Evolutionary conservation across 2,329 filamentous ascomycete genomes (phyloP), one percentile per base, ranked within the genome.

Genomic region (Ploettnerulaceae sp.): DNA sequence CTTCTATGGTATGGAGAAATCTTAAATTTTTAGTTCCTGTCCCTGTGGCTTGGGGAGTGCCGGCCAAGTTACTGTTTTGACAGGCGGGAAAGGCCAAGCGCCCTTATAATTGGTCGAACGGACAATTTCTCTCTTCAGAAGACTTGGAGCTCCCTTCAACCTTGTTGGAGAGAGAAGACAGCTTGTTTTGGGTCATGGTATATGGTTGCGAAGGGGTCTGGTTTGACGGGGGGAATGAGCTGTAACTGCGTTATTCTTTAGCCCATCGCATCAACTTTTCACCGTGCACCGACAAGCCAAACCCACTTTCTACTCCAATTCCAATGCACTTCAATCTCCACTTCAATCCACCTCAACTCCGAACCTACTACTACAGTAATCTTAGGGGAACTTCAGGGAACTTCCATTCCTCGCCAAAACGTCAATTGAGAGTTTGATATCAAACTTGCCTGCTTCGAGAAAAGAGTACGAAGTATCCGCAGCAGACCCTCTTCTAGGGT

Each of bases 1-100:
- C n/a, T n/a, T n/a, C n/a, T 29, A 37, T 21, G 24, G 14, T 40
- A 29, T 40, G 25, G 24, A 40, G 36, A 38, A 42, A 29, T 47
- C 44, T 47, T 40, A 40, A 47, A 47, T 41, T 31, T 42, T 42
- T 42, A 37, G n/a, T n/a, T n/a, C n/a, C n/a, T n/a, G n/a, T 45
- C 42, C 38, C 34, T 21, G 46, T 48, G 46, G 46, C 46, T 44
- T 48, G 46, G 29, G 40, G n/a, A 44, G 38, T 44, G 33, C 39
- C 46, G 36, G 33, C 25, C 21, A 22, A 7, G 20, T 17, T 35
- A n/a, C n/a, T n/a, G n/a, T n/a, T n/a, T 28, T 44, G 46, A 48
- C 46, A 42, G 22, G 40, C 34, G 29, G 22, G 12, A 34, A 26
- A 15, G 34, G 39, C 28, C 18, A 15, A 25, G 18, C 22, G 38